These are phyloP conservation scores for Priceomyces medius DNA, from an alignment of 805 yeast genomes.

Conservation along the genomic window DNA sequence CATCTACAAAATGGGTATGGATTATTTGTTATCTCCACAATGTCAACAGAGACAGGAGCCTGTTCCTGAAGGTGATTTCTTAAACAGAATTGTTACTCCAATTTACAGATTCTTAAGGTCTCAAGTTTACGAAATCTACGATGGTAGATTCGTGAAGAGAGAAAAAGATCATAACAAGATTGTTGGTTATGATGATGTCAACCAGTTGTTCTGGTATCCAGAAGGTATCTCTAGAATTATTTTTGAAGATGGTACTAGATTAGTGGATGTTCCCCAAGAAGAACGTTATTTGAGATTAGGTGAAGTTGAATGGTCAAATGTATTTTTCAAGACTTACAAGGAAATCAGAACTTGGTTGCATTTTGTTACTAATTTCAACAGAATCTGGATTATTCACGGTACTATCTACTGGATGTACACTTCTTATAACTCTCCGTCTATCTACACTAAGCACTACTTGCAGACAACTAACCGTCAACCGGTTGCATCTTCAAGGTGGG, in stretches of 20 bases:
- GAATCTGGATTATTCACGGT: slow-evolving; percentile 96
- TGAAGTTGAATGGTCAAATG: slow-evolving; percentile 88
- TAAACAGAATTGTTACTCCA: slow-evolving; percentile 92
- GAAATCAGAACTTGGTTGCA: slow-evolving; percentile 99
- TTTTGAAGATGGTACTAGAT: slow-evolving; percentile 87
- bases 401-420: slow-evolving; percentile 92
- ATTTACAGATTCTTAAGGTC: slow-evolving; percentile 75
- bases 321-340: slow-evolving; percentile 91
- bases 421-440: slow-evolving; percentile 87
- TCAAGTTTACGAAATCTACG: slow-evolving; percentile 77
- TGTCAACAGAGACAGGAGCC: slow-evolving; percentile 86
- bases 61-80: slow-evolving; percentile 85
- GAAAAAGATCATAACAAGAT: slow-evolving; percentile 80
- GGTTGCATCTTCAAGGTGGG: slow-evolving; percentile 88
- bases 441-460: slow-evolving; percentile 83
- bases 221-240: slow-evolving; percentile 95
- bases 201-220: slow-evolving; percentile 99
- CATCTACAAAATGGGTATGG: slow-evolving; percentile 92
- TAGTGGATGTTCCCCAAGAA: slow-evolving; percentile 83
- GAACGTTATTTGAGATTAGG: slow-evolving; percentile 90
- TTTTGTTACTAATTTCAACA: slow-evolving; percentile 89
- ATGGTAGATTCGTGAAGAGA: slow-evolving; percentile 81
- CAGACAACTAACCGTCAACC: slow-evolving; percentile 86
- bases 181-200: slow-evolving; percentile 96
- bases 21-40: slow-evolving; percentile 82